Evolutionary conservation across 208 protist genomes (phyloP).

Genomic region (Leishmania braziliensis): DNA sequence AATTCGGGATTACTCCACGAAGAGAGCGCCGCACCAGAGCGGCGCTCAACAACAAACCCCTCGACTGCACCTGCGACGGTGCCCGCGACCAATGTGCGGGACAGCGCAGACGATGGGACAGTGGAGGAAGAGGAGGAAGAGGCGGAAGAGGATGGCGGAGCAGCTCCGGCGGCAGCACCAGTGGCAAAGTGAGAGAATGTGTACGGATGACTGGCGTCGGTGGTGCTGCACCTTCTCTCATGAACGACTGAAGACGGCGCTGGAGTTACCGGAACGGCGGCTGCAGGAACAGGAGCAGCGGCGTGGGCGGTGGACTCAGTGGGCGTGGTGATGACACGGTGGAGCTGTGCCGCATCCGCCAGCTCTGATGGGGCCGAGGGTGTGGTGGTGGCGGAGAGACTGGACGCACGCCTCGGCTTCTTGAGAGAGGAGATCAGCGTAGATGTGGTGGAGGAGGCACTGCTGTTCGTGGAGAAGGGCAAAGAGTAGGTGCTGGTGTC

Average conservation of each 20-base stretch:
- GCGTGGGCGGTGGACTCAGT: not conserved
- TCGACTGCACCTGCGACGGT: not conserved
- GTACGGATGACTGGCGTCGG: not conserved
- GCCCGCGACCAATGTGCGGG: not conserved
- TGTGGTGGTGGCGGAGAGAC: not conserved
- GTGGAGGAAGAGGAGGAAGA: constrained; percentile 9
- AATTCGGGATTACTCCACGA: not conserved
- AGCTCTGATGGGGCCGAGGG: constrained; percentile 17
- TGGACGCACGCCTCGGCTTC: not conserved
- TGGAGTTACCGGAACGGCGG: not conserved
- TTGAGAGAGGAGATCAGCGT: constrained; percentile 3
- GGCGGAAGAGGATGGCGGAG: not conserved
- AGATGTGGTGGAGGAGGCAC: constrained; percentile 2
- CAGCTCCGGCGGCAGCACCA: not conserved
- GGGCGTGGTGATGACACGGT: not conserved
- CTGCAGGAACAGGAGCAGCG: not conserved
- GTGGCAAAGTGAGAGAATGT: not conserved
- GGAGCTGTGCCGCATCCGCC: not conserved
- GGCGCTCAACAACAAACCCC: not conserved
- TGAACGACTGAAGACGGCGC: constrained; percentile 7
- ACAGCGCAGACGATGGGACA: not conserved
- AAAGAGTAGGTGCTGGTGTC: constrained; percentile 14
- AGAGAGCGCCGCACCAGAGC: not conserved
- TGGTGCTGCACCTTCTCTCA: constrained; percentile 1
- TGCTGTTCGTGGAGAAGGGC: constrained; percentile 14